Evolutionary conservation across 768 basidiomycete species (phyloP), one percentile per base, ranked within the genome.

Genomic region (Paxillus ammoniavirescens): DNA sequence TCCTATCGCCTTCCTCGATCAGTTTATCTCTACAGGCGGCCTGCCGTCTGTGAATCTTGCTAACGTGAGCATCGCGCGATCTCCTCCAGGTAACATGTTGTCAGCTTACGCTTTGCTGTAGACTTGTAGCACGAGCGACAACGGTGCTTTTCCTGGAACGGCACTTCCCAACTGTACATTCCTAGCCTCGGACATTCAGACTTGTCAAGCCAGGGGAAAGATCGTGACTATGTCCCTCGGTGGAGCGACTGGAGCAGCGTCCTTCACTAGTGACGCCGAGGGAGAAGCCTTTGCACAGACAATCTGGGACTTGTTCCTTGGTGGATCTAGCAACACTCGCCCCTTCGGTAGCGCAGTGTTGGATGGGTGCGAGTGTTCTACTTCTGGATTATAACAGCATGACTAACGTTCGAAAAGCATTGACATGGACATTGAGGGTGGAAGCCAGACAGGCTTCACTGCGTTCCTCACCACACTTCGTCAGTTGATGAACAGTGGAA

Each of bases 341-440:
- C 89, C 89, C 0, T 91, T 91, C 61, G 89, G 89, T 36, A 65
- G 52, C 52, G 89, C 86, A 8, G 77, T 88, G 49, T 75, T 91
- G 13, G 88, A 90, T 63, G 89, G 89, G 87, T 87, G 41, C 7
- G 31, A 42, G 64, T 14, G 15, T 58, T 1, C 14, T 14, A 31
- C 15, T 1, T 49, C 30, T 30, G 14, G 4, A 4, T 3, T 6
- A 10, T 44, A 12, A 0, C 30, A 6, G 45, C 10, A 10, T 38
- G 8, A 30, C 47, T 57, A 10, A 62, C 18, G 3, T 5, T 42
- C 7, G 5, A n/a, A 47, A 42, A 70, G 67, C 21, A 64, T 79
- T 33, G 79, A 81, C 53, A 65, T 81, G 53, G 79, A 80, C 52
- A 77, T 81, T 48, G 80, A 81, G 57, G 75, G 76, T 15, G 78